Conservation (phyloP, 495 filamentous ascomycete genomes). For the Viridothelium virens region DNA sequence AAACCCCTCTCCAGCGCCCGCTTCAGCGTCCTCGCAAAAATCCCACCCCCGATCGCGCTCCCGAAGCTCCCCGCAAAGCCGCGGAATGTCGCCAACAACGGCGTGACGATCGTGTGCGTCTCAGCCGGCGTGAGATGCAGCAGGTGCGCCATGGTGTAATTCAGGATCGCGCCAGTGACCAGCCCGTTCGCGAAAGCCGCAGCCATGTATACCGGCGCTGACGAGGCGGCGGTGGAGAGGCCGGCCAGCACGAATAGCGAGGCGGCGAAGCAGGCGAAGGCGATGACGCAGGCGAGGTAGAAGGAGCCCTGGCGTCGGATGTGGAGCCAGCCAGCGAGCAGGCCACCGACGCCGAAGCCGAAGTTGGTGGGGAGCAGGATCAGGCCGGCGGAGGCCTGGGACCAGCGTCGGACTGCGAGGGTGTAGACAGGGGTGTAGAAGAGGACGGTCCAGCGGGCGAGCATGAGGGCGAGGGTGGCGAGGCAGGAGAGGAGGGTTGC, state of each 20-base stretch:
- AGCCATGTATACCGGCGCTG: slow-evolving; percentile 42
- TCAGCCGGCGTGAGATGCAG: slow-evolving; percentile 55
- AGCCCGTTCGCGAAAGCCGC: slow-evolving; percentile 58
- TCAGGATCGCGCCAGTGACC: slow-evolving; percentile 60
- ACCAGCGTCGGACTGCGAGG: slow-evolving; percentile 59
- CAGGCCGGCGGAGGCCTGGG: slow-evolving; percentile 56
- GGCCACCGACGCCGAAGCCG: slow-evolving; percentile 63
- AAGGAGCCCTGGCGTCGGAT: slow-evolving; percentile 60
- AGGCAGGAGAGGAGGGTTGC: slow-evolving; percentile 61
- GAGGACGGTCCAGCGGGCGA: slow-evolving; percentile 66
- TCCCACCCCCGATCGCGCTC: slow-evolving; percentile 65
- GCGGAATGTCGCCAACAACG: slow-evolving; percentile 62
- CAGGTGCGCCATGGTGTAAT: slow-evolving; percentile 70
- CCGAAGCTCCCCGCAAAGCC: slow-evolving; percentile 71
- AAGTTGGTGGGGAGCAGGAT: slow-evolving; percentile 69
- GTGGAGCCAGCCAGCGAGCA: slow-evolving; percentile 62
- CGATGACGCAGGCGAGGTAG: slow-evolving; percentile 50
- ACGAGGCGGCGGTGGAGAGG: slow-evolving; percentile 43
- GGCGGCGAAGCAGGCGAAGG: slow-evolving; percentile 47
- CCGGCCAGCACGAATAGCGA: slow-evolving; percentile 44
- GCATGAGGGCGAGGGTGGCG: slow-evolving; percentile 63
- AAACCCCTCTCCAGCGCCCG: slow-evolving; percentile 51
- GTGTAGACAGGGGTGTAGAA: slow-evolving; percentile 71
- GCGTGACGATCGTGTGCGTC: slow-evolving; percentile 62
- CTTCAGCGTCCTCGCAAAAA: slow-evolving; percentile 58